Percentiles rank a stretch among this genome's conserved stretches.
Evolutionary conservation across 805 yeast species (phyloP).

Genomic region (Cyberlindnera mrakii): DNA sequence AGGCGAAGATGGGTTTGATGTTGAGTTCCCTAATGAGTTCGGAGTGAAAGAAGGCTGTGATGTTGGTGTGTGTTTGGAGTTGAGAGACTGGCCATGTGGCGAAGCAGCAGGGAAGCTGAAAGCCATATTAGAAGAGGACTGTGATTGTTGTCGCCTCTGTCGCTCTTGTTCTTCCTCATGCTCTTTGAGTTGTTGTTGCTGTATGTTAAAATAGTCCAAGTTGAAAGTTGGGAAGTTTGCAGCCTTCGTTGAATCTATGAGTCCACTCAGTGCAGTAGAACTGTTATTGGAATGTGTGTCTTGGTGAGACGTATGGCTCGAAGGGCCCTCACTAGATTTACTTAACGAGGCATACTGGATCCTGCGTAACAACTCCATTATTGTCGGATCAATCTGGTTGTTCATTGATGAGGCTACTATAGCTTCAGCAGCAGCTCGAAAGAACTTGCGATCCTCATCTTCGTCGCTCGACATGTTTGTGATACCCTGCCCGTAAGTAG

Average conservation of each 20-base stretch:
- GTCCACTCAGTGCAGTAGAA: slow-evolving; percentile 1
- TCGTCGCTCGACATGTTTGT: slow-evolving; percentile 5
- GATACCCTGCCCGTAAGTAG: too few relatives aligned
- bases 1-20: slow-evolving; percentile 4
- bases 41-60: slow-evolving; percentile 1
- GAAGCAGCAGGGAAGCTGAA: background rate
- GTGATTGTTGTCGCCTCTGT: background rate
- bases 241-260: slow-evolving; percentile 11
- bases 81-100: background rate
- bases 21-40: background rate
- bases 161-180: background rate
- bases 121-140: background rate
- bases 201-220: slow-evolving; percentile 20
- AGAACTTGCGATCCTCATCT: slow-evolving; percentile 48
- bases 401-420: slow-evolving; percentile 45
- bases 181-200: background rate
- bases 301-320: background rate
- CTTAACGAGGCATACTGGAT: slow-evolving; percentile 42
- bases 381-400: slow-evolving; percentile 54
- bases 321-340: slow-evolving; percentile 1
- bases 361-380: slow-evolving; percentile 49
- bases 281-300: slow-evolving; percentile 1
- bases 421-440: slow-evolving; percentile 57
- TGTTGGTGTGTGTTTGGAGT: background rate
- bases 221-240: slow-evolving; percentile 24